phyloP scores from a whole-genome alignment of 2,329 filamentous ascomycete species.

The Byssothecium circinans region DNA sequence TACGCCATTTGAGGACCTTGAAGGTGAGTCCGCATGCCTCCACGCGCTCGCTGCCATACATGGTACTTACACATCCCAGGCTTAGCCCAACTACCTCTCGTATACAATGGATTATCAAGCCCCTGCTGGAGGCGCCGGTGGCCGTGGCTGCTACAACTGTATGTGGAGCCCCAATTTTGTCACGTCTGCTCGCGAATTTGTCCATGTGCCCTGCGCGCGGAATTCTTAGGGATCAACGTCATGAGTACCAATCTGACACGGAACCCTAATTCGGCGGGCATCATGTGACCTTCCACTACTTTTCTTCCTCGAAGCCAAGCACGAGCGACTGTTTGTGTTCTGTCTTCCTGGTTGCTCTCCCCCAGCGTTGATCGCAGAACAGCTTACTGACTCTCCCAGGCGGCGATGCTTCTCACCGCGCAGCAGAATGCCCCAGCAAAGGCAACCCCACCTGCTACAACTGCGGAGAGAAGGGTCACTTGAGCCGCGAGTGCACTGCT shows the following conservation, averaged over 20 bases:
- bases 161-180: slow-evolving; percentile 22
- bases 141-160: slow-evolving; percentile 49
- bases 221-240: slow-evolving; percentile 12
- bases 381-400: slow-evolving; percentile 38
- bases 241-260: slow-evolving; percentile 20
- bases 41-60: slow-evolving; percentile 7
- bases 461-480: slow-evolving; percentile 53
- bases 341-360: not conserved
- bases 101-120: slow-evolving; percentile 42
- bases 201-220: not conserved
- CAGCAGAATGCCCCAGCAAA: slow-evolving; percentile 55
- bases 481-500: slow-evolving; percentile 83
- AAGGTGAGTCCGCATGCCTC: slow-evolving; percentile 25
- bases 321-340: not conserved
- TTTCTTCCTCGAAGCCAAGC: not conserved
- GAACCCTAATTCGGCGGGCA: slow-evolving; percentile 9
- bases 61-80: slow-evolving; percentile 26
- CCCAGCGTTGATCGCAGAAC: not conserved
- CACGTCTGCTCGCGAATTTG: not conserved
- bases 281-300: slow-evolving; percentile 16
- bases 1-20: slow-evolving; percentile 20
- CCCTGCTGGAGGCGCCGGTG: slow-evolving; percentile 36
- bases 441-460: slow-evolving; percentile 53
- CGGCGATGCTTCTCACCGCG: slow-evolving; percentile 53
- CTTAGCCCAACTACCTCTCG: slow-evolving; percentile 21